Evolutionary conservation across 1,284 basidiomycete species (phyloP), one percentile per base, ranked within the genome.

Genomic region (Malassezia equina): DNA sequence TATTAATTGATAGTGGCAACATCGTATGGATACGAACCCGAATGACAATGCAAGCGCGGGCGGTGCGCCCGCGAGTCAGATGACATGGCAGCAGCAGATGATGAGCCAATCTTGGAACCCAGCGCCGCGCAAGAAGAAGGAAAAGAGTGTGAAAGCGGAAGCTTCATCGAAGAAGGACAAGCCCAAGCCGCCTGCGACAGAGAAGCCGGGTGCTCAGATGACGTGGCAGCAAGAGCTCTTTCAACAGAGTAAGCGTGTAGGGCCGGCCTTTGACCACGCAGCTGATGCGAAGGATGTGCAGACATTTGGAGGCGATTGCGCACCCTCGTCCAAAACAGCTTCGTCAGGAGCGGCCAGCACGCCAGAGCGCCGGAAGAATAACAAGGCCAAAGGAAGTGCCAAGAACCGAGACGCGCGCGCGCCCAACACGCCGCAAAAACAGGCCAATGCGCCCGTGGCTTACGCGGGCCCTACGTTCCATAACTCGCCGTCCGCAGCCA

Each of bases 171-270:
- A 42, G 44, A 46, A 46, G 28, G 29, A 43, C 5, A 28, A 43
- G 4, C 17, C 36, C 36, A 39, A 39, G 19, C 3, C 36, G 19
- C 36, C 36, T 21, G 19, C 19, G 19, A 8, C 11, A 6, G 32
- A 33, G 32, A 43, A 43, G 41, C 24, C 24, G 7, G 19, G 3
- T 2, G 11, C 41, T 7, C n/a, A 28, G 11, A 31, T 51, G 25
- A 57, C 55, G 2, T 57, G 55, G 55, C 55, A 57, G 27, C 55
- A 57, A 29, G 36, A 57, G 31, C 49, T 57, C 15, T 52, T 57
- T 24, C 15, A 34, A 15, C 47, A 57, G 28, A 15, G 27, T 8
- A 23, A 47, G 17, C 48, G 48, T 11, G 23, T 11, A 13, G 45
- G 45, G 7, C 27, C 55, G 23, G 19, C 43, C 3, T 57, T 47